These are phyloP conservation scores for Mucor piriformis DNA, from an alignment of 371 early-diverging fungal genomes.

Conservation along the genomic window DNA sequence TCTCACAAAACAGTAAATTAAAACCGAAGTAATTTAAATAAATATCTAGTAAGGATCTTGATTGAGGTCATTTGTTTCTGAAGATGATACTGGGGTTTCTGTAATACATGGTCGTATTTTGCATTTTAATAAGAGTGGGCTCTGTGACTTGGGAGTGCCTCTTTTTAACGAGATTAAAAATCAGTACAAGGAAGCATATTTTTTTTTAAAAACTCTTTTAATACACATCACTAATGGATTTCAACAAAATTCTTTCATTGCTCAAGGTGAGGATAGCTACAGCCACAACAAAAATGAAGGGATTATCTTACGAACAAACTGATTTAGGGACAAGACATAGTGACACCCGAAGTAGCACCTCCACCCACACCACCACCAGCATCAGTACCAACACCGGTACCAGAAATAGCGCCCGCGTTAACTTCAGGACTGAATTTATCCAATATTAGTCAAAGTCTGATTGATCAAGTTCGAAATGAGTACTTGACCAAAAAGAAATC, in stretches of 20 bases:
- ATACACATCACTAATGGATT: constrained; percentile 3
- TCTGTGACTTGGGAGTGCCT: too few relatives aligned
- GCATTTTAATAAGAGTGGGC: too few relatives aligned
- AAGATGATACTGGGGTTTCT: too few relatives aligned
- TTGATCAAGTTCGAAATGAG: constrained; percentile 45
- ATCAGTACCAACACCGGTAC: background rate
- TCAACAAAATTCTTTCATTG: constrained; percentile 11
- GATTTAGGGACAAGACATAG: constrained; percentile 16
- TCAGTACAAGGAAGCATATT: too few relatives aligned
- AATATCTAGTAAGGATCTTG: too few relatives aligned
- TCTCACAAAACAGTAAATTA: background rate
- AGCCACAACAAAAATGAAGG: background rate
- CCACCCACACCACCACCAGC: background rate
- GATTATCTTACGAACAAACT: background rate
- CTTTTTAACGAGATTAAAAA: too few relatives aligned
- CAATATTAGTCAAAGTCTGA: constrained; percentile 36
- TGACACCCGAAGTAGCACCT: background rate
- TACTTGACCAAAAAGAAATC: constrained; percentile 21
- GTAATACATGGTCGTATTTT: too few relatives aligned
- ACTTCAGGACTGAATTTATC: constrained; percentile 28
- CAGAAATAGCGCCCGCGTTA: background rate
- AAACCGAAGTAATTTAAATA: background rate
- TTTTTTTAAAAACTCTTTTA: too few relatives aligned
- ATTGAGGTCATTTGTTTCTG: too few relatives aligned
- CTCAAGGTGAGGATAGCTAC: constrained; percentile 8